Conservation (phyloP, 2,329 filamentous ascomycete species). For the Chaetothyriales sp. region DNA sequence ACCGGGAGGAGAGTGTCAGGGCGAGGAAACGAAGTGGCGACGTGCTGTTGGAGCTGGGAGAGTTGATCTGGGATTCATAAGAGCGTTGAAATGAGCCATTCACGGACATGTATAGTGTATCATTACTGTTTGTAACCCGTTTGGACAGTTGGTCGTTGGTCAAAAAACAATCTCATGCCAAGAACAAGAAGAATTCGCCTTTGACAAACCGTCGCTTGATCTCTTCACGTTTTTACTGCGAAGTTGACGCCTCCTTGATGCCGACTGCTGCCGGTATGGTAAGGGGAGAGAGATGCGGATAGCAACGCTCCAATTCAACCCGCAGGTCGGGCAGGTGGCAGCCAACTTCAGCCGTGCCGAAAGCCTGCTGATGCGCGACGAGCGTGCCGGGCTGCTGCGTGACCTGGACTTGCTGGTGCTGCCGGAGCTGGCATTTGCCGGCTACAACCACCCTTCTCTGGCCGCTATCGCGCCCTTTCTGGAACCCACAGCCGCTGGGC, state of each 20-base stretch:
- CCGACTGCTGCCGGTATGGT: neutral
- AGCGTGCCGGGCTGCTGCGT: constrained; percentile 14
- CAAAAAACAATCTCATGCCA: no score
- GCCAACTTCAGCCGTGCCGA: constrained; percentile 32
- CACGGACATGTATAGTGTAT: neutral
- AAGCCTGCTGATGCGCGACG: constrained; percentile 26
- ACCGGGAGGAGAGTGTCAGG: constrained; percentile 31
- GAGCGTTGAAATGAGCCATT: neutral
- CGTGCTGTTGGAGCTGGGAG: constrained; percentile 29
- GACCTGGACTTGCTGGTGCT: constrained; percentile 44
- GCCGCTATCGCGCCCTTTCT: constrained; percentile 43
- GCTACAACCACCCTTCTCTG: constrained; percentile 48
- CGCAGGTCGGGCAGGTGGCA: constrained; percentile 28
- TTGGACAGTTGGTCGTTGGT: neutral
- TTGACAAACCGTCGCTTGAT: neutral
- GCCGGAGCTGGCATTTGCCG: constrained; percentile 48
- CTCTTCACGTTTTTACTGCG: neutral
- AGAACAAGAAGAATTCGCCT: no score
- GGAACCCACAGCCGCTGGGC: constrained; percentile 41
- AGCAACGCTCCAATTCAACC: constrained; percentile 33
- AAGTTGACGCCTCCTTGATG: neutral
- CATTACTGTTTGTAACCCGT: neutral
- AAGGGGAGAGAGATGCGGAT: constrained; percentile 25
- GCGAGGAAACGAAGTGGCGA: constrained; percentile 32
- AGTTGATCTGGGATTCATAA: constrained; percentile 34